These are phyloP conservation scores for Aspergillus ellipticus DNA, from an alignment of 495 filamentous ascomycete species.

Conservation along the genomic window DNA sequence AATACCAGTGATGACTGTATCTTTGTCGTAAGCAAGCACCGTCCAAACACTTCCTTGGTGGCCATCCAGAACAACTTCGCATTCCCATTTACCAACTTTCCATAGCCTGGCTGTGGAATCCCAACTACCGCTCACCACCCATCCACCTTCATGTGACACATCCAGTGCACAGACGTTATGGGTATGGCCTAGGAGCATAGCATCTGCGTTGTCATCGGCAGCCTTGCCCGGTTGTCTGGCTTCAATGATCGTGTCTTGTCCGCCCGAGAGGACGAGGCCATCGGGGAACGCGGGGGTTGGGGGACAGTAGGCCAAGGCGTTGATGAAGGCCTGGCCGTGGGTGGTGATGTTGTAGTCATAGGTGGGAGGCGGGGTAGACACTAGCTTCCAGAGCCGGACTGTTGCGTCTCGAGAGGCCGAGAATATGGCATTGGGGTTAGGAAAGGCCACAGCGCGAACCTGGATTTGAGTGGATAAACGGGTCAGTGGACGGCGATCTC, in stretches of 20 bases:
- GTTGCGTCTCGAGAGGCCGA: slow-evolving; percentile 90
- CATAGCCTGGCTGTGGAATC: slow-evolving; percentile 81
- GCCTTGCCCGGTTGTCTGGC: slow-evolving; percentile 66
- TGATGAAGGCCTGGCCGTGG: slow-evolving; percentile 78
- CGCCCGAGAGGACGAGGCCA: slow-evolving; percentile 81
- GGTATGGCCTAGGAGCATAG: slow-evolving; percentile 78
- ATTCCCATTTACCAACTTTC: slow-evolving; percentile 73
- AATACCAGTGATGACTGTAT: slow-evolving; percentile 78
- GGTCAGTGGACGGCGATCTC: slow-evolving; percentile 10
- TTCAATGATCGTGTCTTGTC: slow-evolving; percentile 89
- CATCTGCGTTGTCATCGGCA: slow-evolving; percentile 72
- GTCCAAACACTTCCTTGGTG: slow-evolving; percentile 86
- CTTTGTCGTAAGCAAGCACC: slow-evolving; percentile 75
- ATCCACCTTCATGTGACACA: slow-evolving; percentile 61
- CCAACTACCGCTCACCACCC: slow-evolving; percentile 93
- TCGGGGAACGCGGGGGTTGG: slow-evolving; percentile 69
- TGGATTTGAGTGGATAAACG: slow-evolving; percentile 31
- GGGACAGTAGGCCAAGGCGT: slow-evolving; percentile 71
- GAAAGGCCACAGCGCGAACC: slow-evolving; percentile 88
- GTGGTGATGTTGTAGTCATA: slow-evolving; percentile 75
- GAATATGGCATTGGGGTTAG: slow-evolving; percentile 64
- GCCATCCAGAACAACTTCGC: slow-evolving; percentile 63
- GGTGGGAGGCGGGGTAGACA: slow-evolving; percentile 58
- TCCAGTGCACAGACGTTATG: slow-evolving; percentile 87
- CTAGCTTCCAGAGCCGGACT: slow-evolving; percentile 78